Percentiles rank a stretch among this genome's conserved stretches.
These are phyloP conservation scores for Saccharomyces kudriavzevii DNA, from an alignment of 805 yeast species.

Conservation along the genomic window DNA sequence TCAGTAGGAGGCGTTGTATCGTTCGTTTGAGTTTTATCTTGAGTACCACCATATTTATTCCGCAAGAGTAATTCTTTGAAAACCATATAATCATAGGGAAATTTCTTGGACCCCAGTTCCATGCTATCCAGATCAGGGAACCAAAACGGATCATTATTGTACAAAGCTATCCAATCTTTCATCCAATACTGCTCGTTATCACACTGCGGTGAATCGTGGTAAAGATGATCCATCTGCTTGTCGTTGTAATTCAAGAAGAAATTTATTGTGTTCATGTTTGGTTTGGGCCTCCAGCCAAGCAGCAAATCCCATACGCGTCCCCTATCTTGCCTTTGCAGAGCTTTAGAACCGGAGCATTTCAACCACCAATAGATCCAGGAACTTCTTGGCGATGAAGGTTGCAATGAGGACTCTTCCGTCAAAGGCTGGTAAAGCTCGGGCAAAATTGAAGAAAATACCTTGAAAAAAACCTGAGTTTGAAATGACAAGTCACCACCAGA, in stretches of 20 bases:
- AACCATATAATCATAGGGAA: slow-evolving; percentile 24
- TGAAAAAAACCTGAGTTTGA: slow-evolving; percentile 38
- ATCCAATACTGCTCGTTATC: neutral
- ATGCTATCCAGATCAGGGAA: slow-evolving; percentile 30
- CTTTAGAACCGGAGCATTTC: slow-evolving; percentile 81
- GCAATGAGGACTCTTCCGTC: slow-evolving; percentile 70
- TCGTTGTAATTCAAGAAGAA: slow-evolving; percentile 30
- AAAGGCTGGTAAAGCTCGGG: slow-evolving; percentile 74
- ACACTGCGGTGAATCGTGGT: slow-evolving; percentile 6
- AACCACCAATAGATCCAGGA: slow-evolving; percentile 96
- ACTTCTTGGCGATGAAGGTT: slow-evolving; percentile 46
- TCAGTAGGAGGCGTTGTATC: neutral
- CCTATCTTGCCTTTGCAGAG: slow-evolving; percentile 70
- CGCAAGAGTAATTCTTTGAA: slow-evolving; percentile 22
- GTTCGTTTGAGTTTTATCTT: neutral
- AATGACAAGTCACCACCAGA: slow-evolving; percentile 30
- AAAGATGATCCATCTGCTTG: slow-evolving; percentile 26
- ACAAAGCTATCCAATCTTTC: slow-evolving; percentile 1
- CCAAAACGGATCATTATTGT: slow-evolving; percentile 30
- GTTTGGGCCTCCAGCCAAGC: slow-evolving; percentile 62
- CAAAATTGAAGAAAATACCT: slow-evolving; percentile 52
- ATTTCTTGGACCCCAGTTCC: slow-evolving; percentile 19
- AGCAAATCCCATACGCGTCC: slow-evolving; percentile 86
- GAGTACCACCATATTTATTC: slow-evolving; percentile 18
- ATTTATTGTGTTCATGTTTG: slow-evolving; percentile 23